Conservation (phyloP, 345 rosid genomes). For the Dipteronia sinensis region DNA sequence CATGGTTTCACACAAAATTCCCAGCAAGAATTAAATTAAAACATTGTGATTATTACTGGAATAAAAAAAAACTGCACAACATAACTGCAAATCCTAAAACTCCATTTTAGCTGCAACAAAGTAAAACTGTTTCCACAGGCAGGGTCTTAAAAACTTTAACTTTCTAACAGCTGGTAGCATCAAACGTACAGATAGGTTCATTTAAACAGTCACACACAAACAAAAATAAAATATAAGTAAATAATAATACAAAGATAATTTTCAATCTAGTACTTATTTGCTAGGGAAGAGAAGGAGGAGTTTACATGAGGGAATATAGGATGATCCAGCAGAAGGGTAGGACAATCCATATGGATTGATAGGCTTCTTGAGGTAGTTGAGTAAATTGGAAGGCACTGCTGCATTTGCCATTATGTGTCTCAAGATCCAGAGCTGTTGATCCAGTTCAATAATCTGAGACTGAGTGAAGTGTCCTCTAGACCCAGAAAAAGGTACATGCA, state of each 20-base stretch:
- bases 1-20: constrained; percentile 15
- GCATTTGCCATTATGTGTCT: constrained; percentile 59
- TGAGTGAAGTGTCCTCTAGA: constrained; percentile 63
- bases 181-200: not conserved
- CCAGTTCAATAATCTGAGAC: constrained; percentile 70
- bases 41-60: constrained; percentile 22
- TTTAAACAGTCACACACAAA: not conserved
- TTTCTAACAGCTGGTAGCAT: not conserved
- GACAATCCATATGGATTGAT: constrained; percentile 45
- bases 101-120: constrained; percentile 18
- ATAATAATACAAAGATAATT: too few relatives aligned
- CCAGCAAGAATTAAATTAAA: constrained; percentile 17
- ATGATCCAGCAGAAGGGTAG: constrained; percentile 42
- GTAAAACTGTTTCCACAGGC: constrained; percentile 12
- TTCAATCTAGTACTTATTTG: not conserved
- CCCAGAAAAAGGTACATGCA: constrained; percentile 51
- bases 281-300: constrained; percentile 15
- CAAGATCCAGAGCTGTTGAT: constrained; percentile 78
- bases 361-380: constrained; percentile 53
- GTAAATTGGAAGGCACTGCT: constrained; percentile 68
- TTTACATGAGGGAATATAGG: constrained; percentile 54
- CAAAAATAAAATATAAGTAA: too few relatives aligned
- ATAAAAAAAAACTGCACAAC: not conserved
- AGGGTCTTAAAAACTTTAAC: not conserved
- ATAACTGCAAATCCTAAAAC: constrained; percentile 13